Conservation (phyloP, 2,329 filamentous ascomycete genomes). For the Tothia fuscella region DNA sequence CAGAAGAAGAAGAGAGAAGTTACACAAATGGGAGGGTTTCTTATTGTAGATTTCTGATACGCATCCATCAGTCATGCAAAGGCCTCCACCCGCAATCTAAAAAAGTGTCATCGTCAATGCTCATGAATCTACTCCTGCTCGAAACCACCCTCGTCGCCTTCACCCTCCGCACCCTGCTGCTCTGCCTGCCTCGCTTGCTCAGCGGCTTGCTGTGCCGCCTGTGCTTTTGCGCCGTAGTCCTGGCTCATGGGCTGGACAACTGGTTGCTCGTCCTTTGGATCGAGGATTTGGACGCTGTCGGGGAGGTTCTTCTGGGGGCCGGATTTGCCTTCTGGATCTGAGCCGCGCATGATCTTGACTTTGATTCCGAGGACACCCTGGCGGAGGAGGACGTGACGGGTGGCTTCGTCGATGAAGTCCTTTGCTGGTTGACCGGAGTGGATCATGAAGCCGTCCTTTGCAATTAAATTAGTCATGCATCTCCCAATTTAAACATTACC, state of each 20-base stretch:
- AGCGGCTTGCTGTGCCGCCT: slow-evolving; percentile 55
- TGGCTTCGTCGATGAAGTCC: slow-evolving; percentile 98
- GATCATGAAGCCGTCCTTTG: slow-evolving; percentile 97
- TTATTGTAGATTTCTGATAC: no score
- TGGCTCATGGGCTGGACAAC: slow-evolving; percentile 92
- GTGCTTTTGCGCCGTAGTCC: slow-evolving; percentile 94
- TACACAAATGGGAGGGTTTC: no score
- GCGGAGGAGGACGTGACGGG: slow-evolving; percentile 97
- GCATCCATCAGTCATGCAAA: no score
- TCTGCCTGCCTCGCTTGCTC: slow-evolving; percentile 47
- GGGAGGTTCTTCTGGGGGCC: slow-evolving; percentile 95
- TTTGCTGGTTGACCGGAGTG: slow-evolving; percentile 99
- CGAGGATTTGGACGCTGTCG: slow-evolving; percentile 98
- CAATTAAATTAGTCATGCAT: no score
- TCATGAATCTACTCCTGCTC: slow-evolving; percentile 13
- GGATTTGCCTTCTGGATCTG: slow-evolving; percentile 98
- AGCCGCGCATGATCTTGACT: slow-evolving; percentile 99
- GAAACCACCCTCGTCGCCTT: slow-evolving; percentile 30
- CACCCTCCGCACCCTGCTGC: slow-evolving; percentile 42
- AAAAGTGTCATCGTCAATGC: no score
- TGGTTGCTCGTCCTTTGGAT: slow-evolving; percentile 98
- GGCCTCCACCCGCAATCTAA: no score
- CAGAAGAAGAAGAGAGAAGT: no score
- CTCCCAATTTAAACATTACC: slow-evolving; percentile 1
- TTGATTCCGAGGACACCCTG: slow-evolving; percentile 99